Evolutionary conservation across 2,329 filamentous ascomycete genomes (phyloP).

Genomic region (Alternaria novae-zelandiae): DNA sequence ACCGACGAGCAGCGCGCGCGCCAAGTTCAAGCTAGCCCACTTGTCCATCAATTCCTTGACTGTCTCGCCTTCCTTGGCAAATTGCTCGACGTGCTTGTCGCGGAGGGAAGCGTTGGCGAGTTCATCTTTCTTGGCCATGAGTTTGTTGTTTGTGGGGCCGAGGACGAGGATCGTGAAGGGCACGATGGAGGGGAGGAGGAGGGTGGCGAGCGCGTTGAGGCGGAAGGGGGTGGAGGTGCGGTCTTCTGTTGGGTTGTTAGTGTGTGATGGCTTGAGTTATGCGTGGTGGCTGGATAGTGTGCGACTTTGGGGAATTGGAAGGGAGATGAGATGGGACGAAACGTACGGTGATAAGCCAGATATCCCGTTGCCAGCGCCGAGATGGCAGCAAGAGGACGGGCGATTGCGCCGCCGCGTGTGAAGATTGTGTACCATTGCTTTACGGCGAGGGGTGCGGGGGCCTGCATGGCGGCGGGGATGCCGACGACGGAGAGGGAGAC

Average conservation of each 20-base stretch:
- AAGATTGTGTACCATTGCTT: constrained; percentile 61
- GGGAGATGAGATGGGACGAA: background rate
- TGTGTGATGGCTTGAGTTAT: background rate
- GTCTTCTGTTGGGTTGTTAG: constrained; percentile 24
- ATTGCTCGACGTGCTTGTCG: constrained; percentile 47
- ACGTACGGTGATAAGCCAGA: constrained; percentile 54
- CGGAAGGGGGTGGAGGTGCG: constrained; percentile 44
- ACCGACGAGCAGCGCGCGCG: constrained; percentile 46
- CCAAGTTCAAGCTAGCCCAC: constrained; percentile 63
- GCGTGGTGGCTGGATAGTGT: no score
- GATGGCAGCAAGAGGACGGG: constrained; percentile 51
- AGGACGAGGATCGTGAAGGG: constrained; percentile 62
- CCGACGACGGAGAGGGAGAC: constrained; percentile 49
- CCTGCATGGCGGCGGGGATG: constrained; percentile 62
- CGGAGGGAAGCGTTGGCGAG: constrained; percentile 46
- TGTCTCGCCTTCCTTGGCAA: constrained; percentile 52
- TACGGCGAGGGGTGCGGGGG: constrained; percentile 62
- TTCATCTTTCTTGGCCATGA: constrained; percentile 54
- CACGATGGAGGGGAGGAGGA: constrained; percentile 54
- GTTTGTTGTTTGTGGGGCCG: constrained; percentile 56
- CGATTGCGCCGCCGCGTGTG: constrained; percentile 48
- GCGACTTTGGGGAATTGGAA: no score
- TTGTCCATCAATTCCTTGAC: constrained; percentile 61
- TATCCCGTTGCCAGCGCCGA: constrained; percentile 54
- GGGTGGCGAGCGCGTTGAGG: constrained; percentile 56